phyloP scores from a whole-genome alignment of 306 rosid genomes.

The Prunus salicina region DNA sequence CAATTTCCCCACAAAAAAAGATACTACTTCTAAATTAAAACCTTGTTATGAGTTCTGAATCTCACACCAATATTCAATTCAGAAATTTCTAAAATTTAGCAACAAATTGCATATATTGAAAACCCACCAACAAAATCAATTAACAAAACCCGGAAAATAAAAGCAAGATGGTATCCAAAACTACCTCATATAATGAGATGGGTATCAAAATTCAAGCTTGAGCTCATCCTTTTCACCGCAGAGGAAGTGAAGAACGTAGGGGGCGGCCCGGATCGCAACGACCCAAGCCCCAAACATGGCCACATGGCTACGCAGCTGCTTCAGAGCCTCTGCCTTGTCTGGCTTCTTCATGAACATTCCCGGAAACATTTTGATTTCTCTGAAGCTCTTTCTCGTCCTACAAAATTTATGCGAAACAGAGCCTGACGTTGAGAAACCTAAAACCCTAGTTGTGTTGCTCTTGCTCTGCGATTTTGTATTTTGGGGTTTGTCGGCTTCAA shows the following conservation, averaged over 20 bases:
- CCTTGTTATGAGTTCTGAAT: not conserved
- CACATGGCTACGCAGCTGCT: constrained; percentile 78
- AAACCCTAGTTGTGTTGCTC: not conserved
- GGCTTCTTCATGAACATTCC: constrained; percentile 98
- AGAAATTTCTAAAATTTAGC: not conserved
- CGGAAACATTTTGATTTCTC: constrained; percentile 58
- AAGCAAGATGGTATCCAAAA: not conserved
- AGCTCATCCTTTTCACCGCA: constrained; percentile 73
- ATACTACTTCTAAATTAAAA: not conserved
- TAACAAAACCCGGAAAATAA: not conserved
- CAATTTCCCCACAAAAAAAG: not conserved
- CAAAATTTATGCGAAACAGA: not conserved
- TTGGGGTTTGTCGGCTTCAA: not conserved
- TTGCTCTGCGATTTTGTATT: not conserved
- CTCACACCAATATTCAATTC: not conserved
- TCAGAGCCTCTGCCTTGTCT: constrained; percentile 73
- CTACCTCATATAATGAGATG: constrained; percentile 23
- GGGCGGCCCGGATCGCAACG: constrained; percentile 70
- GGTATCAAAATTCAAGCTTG: constrained; percentile 55
- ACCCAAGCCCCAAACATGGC: constrained; percentile 90
- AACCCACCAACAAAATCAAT: not conserved
- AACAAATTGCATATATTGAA: not conserved
- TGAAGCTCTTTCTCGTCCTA: not conserved
- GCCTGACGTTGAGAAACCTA: not conserved
- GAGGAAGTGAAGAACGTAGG: constrained; percentile 73